Percentiles rank a stretch among this genome's conserved stretches.
Evolutionary conservation across 257 asterid species (phyloP).

Genomic region (Prunella vulgaris): DNA sequence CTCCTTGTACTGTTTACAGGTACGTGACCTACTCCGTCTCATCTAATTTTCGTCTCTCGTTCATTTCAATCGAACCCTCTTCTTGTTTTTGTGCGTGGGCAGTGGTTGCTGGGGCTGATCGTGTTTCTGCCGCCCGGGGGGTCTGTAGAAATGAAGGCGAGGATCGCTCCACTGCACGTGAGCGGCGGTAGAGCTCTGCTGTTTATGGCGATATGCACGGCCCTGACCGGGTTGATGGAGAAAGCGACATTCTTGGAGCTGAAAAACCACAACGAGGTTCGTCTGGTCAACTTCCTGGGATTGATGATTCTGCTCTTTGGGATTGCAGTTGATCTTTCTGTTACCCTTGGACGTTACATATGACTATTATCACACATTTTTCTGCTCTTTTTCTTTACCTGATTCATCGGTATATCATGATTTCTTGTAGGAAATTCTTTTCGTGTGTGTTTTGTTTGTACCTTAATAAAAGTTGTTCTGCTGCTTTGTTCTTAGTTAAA

Average conservation of each 20-base stretch:
- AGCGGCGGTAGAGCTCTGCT: conserved; percentile 48
- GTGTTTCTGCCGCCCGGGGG: conserved; percentile 40
- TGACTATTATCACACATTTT: neutral
- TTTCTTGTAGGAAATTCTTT: conserved; percentile 7
- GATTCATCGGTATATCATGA: too few relatives aligned
- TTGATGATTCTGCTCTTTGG: conserved; percentile 65
- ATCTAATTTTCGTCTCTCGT: neutral
- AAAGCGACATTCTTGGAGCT: conserved; percentile 37
- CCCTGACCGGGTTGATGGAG: conserved; percentile 72
- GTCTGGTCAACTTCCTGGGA: conserved; percentile 54
- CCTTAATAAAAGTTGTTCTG: neutral
- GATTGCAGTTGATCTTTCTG: conserved; percentile 54
- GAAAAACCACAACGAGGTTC: conserved; percentile 35
- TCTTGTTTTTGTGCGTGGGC: neutral
- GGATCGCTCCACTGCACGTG: conserved; percentile 51
- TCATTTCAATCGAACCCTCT: neutral
- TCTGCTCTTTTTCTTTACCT: neutral
- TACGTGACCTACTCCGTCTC: neutral
- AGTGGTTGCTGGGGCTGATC: conserved; percentile 61
- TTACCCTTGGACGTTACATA: conserved; percentile 46
- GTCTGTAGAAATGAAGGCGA: conserved; percentile 29
- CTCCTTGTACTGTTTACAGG: conserved; percentile 71
- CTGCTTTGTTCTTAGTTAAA: neutral
- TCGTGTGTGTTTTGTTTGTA: neutral
- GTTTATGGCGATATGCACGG: conserved; percentile 67